Conservation (phyloP, 805 yeast genomes). For the Candida maesae region DNA sequence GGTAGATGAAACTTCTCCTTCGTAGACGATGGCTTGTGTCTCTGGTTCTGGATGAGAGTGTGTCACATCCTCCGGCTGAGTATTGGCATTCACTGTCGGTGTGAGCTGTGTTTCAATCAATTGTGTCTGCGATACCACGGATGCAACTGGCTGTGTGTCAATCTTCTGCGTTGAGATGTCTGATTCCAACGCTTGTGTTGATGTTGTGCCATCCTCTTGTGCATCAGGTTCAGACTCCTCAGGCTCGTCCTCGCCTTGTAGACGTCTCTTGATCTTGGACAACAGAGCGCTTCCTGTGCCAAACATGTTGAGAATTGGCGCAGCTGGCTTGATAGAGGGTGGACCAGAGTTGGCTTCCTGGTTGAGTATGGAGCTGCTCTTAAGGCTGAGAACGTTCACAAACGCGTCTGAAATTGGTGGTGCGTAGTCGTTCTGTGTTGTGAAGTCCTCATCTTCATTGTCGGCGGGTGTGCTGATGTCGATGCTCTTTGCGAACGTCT, state of each 20-base stretch:
- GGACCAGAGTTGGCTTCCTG: not conserved
- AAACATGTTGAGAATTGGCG: slow-evolving; percentile 2
- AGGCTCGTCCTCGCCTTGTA: slow-evolving; percentile 14
- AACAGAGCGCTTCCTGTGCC: slow-evolving; percentile 10
- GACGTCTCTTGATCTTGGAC: slow-evolving; percentile 16
- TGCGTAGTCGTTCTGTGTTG: no score
- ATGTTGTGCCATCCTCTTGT: not conserved
- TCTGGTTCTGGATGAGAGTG: no score
- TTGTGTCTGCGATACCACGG: not conserved
- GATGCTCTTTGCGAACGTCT: slow-evolving; percentile 15
- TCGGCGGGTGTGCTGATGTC: not conserved
- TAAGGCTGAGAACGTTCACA: not conserved
- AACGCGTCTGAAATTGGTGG: not conserved
- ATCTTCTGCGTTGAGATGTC: no score
- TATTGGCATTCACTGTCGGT: not conserved
- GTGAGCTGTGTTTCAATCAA: not conserved
- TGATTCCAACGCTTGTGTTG: no score
- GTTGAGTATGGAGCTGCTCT: not conserved
- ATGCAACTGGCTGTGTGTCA: no score
- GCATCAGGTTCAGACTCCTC: slow-evolving; percentile 1
- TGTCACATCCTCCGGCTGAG: not conserved
- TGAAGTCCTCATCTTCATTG: not conserved
- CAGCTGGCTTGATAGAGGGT: not conserved
- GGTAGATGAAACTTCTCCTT: no score
- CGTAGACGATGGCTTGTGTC: no score